A percentile compares a stretch with the other conserved stretches of the same genome.
Evolutionary conservation across 176 grass and related monocot species (phyloP).

Genomic region (Urochloa ruziziensis): DNA sequence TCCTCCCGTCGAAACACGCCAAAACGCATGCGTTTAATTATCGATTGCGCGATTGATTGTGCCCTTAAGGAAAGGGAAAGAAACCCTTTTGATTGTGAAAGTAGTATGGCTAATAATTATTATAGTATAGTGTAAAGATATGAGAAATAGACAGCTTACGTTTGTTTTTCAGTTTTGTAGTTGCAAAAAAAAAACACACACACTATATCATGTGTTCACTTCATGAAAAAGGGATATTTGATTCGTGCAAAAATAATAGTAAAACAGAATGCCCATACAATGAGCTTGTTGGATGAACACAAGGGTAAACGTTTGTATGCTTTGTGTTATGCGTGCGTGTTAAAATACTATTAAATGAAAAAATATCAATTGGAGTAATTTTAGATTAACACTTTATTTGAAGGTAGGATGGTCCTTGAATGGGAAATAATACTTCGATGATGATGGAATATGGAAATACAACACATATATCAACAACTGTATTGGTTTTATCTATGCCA

Average conservation of each 20-base stretch:
- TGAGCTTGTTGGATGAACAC: neutral
- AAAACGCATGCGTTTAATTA: neutral
- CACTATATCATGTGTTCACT: neutral
- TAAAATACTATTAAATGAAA: too few species aligned
- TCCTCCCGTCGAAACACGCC: neutral
- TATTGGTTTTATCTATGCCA: too few species aligned
- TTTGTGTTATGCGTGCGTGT: too few species aligned
- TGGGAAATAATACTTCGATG: neutral
- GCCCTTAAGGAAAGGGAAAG: neutral
- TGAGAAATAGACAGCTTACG: neutral
- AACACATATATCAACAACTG: neutral
- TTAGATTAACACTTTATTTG: neutral
- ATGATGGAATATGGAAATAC: too few species aligned
- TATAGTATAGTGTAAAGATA: neutral
- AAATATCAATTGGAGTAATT: too few species aligned
- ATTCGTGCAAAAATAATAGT: neutral
- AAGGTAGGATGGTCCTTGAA: neutral
- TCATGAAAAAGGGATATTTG: neutral
- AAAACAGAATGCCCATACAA: neutral
- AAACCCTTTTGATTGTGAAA: neutral
- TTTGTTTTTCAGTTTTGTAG: too few species aligned
- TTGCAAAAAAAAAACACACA: too few species aligned
- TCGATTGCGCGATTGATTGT: neutral
- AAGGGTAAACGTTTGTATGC: too few species aligned
- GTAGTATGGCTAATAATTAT: neutral